Conservation (phyloP, 2,329 filamentous ascomycete genomes). For the Fusarium heterosporum region DNA sequence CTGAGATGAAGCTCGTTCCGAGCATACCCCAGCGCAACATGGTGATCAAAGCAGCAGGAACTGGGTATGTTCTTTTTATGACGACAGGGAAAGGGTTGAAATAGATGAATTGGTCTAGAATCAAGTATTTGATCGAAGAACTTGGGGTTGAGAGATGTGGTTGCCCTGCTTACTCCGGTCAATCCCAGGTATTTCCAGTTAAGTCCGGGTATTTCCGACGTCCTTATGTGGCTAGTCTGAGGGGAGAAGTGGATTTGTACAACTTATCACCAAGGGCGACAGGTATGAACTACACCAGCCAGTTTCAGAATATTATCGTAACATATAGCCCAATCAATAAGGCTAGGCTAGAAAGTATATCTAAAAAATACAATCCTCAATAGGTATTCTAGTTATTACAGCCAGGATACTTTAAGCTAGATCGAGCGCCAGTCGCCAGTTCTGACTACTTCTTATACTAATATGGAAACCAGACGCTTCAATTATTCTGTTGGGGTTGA, state of each 20-base stretch:
- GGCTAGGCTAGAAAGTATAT: constrained; percentile 8
- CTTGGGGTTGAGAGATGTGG: background rate
- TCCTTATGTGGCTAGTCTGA: no score
- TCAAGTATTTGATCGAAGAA: background rate
- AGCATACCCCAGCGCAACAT: constrained; percentile 21
- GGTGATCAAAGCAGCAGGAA: background rate
- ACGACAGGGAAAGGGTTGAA: background rate
- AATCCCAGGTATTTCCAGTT: background rate
- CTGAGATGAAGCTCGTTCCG: constrained; percentile 26
- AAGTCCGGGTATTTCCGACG: background rate
- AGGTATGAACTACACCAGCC: constrained; percentile 23
- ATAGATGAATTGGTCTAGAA: background rate
- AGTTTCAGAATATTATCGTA: constrained; percentile 15
- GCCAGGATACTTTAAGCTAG: constrained; percentile 43
- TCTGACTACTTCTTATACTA: no score
- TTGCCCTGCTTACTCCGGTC: background rate
- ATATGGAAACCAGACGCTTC: no score
- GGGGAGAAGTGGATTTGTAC: no score
- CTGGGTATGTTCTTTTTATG: no score
- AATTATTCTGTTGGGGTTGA: no score
- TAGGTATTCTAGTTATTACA: constrained; percentile 14
- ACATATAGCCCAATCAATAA: constrained; percentile 13
- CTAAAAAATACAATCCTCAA: constrained; percentile 15
- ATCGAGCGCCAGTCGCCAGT: no score
- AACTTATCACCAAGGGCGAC: no score